Percentiles rank a stretch among this genome's conserved stretches.
Evolutionary conservation across 257 asterid species (phyloP).

Genomic region (Solanum chiquidenum): DNA sequence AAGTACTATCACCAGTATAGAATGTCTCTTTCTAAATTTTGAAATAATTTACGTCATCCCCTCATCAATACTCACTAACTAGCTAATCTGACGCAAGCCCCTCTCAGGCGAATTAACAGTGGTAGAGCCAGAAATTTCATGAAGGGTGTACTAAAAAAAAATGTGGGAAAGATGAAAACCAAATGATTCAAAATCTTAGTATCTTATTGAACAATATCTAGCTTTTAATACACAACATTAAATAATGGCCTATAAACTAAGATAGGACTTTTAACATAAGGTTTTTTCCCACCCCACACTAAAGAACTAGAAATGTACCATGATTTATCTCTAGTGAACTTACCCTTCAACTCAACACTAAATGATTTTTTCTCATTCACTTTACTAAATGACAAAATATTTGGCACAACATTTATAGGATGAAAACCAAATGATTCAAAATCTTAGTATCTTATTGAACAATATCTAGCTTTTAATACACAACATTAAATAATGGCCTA

Average conservation of each 20-base stretch:
- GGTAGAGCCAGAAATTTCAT: too few relatives aligned
- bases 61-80: not conserved
- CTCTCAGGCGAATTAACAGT: not conserved
- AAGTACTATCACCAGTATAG: not conserved
- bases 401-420: slow-evolving; percentile 39
- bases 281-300: slow-evolving; percentile 28
- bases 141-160: not conserved
- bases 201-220: not conserved
- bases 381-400: slow-evolving; percentile 18
- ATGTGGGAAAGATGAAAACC: not conserved
- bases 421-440: not conserved
- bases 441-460: not conserved
- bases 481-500: not conserved
- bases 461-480: not conserved
- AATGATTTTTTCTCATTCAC: slow-evolving; percentile 34
- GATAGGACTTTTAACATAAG: slow-evolving; percentile 51
- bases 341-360: slow-evolving; percentile 42
- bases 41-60: not conserved
- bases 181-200: not conserved
- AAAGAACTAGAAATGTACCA: slow-evolving; percentile 15
- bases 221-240: not conserved
- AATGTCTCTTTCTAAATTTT: not conserved
- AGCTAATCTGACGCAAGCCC: not conserved
- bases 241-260: slow-evolving; percentile 24
- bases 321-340: slow-evolving; percentile 6